Percentiles rank a stretch among this genome's conserved stretches.
Evolutionary conservation across 495 filamentous ascomycete genomes (phyloP).

Genomic region (Wilcoxina mikolae): DNA sequence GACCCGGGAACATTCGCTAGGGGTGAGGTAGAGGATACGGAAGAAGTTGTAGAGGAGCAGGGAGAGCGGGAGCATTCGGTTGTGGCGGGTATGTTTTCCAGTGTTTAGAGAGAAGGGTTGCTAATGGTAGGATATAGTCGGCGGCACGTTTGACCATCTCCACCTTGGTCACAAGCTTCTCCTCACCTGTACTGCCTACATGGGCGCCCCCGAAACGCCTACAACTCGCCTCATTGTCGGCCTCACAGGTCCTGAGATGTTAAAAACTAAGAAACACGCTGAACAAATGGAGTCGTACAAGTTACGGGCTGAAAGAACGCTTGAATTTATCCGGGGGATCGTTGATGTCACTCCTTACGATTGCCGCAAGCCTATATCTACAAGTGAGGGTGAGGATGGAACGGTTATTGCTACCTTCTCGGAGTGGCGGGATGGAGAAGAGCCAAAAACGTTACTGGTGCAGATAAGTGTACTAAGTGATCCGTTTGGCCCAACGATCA

Average conservation of each 20-base stretch:
- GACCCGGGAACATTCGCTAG: not conserved
- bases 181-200: conserved; percentile 65
- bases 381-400: conserved; percentile 19
- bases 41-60: not conserved
- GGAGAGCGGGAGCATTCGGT: not conserved
- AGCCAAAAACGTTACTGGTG: conserved; percentile 32
- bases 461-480: conserved; percentile 76
- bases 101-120: not conserved
- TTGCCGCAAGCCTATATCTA: conserved; percentile 18
- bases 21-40: not conserved
- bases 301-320: conserved; percentile 48
- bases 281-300: conserved; percentile 68
- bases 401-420: not conserved
- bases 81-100: not conserved
- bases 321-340: conserved; percentile 56
- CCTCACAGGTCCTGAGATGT: conserved; percentile 70
- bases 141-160: conserved; percentile 92
- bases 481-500: conserved; percentile 81
- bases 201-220: conserved; percentile 38
- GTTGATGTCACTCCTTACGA: conserved; percentile 33
- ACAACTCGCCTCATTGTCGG: conserved; percentile 51
- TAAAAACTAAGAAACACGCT: conserved; percentile 76
- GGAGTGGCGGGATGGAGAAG: not conserved
- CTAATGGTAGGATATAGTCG: conserved; percentile 35
- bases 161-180: conserved; percentile 93